Evolutionary conservation across 2,329 filamentous ascomycete species (phyloP), one percentile per base, ranked within the genome.

Genomic region (Colletotrichum sojae): DNA sequence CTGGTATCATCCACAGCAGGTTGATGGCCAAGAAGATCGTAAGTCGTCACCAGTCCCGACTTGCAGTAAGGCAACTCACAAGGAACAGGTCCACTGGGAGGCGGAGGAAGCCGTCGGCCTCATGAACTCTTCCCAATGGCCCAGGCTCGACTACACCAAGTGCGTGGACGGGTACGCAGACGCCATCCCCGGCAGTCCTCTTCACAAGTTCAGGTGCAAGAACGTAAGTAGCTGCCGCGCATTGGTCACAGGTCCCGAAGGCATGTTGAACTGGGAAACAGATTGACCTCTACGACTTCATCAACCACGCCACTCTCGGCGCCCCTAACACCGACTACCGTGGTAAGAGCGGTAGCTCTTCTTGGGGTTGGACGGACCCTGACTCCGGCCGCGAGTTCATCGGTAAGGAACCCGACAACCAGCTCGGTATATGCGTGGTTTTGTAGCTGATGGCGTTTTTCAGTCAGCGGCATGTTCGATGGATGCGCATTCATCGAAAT

Each of bases 241-340:
- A 12, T n/a, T 15, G 9, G 22, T 20, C 45, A 4, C 16, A 25
- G 4, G 10, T 15, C 16, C 6, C 20, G 6, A 12, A 6, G 9
- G 3, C 8, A 6, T 18, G 13, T 12, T 45, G 12, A n/a, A 31
- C 25, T 40, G 1, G 1, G 10, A 9, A 36, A 0, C 2, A 70
- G 63, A 81, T 86, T 46, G 86, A 88, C 69, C 80, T 87, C 15
- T 84, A 86, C 72, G 84, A 87, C 75, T 88, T 89, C 76, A 78
- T 85, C 63, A 83, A 81, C 57, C 86, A 89, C 73, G 81, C 82
- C 3, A 81, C 84, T 46, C 81, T 89, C 2, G 86, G 86, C 5
- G 85, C 82, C 67, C 71, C 73, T 67, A 74, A 73, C n/a, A 67
- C 69, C 39, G 70, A 72, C 5, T 71, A 72, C 56, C 63, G 70